Conservation (phyloP, 192 early-diverging fungal genomes). For the Coemansia sp. region DNA sequence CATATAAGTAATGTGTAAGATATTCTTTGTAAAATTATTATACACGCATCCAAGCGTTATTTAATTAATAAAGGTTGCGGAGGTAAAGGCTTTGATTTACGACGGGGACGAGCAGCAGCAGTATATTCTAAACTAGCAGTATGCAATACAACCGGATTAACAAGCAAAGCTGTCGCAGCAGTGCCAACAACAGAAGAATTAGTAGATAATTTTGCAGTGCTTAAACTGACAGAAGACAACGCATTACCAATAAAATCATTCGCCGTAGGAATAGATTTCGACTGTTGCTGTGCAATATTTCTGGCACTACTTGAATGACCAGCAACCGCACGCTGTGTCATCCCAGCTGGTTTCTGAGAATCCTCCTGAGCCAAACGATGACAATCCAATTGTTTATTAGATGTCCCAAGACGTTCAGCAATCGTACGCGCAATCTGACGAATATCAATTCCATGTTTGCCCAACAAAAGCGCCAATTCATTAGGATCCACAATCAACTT, state of each 20-base stretch:
- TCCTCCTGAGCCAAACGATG: not conserved
- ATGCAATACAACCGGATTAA: constrained; percentile 2
- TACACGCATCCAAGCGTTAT: not conserved
- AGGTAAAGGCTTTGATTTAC: constrained; percentile 24
- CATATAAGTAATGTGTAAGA: too few relatives aligned
- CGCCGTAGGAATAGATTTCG: not conserved
- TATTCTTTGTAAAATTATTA: not conserved
- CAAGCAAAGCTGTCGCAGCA: not conserved
- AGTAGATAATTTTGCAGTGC: constrained; percentile 10
- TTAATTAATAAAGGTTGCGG: constrained; percentile 5
- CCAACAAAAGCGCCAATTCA: constrained; percentile 40
- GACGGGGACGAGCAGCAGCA: constrained; percentile 12
- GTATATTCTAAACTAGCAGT: constrained; percentile 19
- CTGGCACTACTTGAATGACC: constrained; percentile 41
- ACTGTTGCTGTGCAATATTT: not conserved
- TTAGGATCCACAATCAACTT: constrained; percentile 50
- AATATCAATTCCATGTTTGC: constrained; percentile 49
- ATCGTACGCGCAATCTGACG: constrained; percentile 33
- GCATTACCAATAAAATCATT: not conserved
- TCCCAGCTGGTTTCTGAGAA: not conserved
- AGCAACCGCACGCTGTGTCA: constrained; percentile 36
- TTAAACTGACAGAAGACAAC: not conserved
- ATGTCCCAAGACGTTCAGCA: constrained; percentile 15
- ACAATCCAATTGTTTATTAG: not conserved
- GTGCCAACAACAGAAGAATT: constrained; percentile 8